phyloP scores from a whole-genome alignment of 2,329 filamentous ascomycete species.

The Penicillium griseofulvum region DNA sequence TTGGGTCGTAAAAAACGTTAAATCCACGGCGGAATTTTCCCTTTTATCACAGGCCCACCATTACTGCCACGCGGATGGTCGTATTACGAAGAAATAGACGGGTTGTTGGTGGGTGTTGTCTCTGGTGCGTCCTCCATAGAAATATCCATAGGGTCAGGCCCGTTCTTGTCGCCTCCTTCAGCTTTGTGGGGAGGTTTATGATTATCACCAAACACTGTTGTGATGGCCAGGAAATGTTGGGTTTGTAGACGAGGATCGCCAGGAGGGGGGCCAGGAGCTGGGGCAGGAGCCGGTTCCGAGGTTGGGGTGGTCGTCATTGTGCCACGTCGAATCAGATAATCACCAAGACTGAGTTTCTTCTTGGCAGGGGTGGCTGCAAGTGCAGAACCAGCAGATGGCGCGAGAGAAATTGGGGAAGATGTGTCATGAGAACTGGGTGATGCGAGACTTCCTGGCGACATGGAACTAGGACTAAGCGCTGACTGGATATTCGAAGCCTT shows the following conservation, averaged over 20 bases:
- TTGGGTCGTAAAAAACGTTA: slow-evolving; percentile 26
- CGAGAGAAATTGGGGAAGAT: slow-evolving; percentile 18
- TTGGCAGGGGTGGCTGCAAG: slow-evolving; percentile 49
- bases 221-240: slow-evolving; percentile 4
- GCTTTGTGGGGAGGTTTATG: neutral
- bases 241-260: neutral
- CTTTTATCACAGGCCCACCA: slow-evolving; percentile 15
- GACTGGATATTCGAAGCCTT: slow-evolving; percentile 22
- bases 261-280: neutral
- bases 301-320: slow-evolving; percentile 40
- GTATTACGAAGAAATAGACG: slow-evolving; percentile 28
- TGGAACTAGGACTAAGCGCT: slow-evolving; percentile 29
- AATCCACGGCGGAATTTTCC: slow-evolving; percentile 11
- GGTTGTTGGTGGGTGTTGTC: slow-evolving; percentile 23
- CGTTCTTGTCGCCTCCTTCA: slow-evolving; percentile 14
- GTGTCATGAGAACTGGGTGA: slow-evolving; percentile 30
- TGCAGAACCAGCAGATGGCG: slow-evolving; percentile 27
- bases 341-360: slow-evolving; percentile 52
- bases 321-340: slow-evolving; percentile 47
- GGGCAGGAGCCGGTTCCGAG: slow-evolving; percentile 29
- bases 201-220: slow-evolving; percentile 1
- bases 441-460: slow-evolving; percentile 30
- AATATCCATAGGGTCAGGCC: slow-evolving; percentile 26
- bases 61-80: slow-evolving; percentile 11
- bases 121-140: slow-evolving; percentile 34